Evolutionary conservation across 768 basidiomycete genomes (phyloP).

Genomic region (Rhizopogon rudus): DNA sequence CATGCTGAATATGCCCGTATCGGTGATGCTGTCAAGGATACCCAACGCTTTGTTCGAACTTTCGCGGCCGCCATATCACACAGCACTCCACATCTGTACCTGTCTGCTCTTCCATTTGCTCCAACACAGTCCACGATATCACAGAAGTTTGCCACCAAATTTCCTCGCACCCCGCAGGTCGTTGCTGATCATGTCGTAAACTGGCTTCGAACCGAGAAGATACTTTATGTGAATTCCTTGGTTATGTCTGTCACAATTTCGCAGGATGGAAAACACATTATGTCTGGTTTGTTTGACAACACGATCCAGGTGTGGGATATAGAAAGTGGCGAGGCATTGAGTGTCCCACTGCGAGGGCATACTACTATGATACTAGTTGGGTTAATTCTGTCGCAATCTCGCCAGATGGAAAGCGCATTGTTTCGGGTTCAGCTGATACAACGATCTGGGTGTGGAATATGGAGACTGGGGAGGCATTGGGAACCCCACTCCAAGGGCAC

Average conservation of each 20-base stretch:
- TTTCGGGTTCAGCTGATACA: neutral
- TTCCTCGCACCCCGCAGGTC: neutral
- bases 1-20: neutral
- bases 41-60: slow-evolving; percentile 4
- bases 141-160: slow-evolving; percentile 10
- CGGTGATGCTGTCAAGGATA: neutral
- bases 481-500: neutral
- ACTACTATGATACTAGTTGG: no score
- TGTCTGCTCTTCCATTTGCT: slow-evolving; percentile 19
- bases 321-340: neutral
- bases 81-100: slow-evolving; percentile 20
- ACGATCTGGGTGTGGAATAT: neutral
- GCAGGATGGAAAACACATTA: neutral
- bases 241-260: neutral
- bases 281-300: neutral
- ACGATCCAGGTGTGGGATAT: neutral
- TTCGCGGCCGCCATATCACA: slow-evolving; percentile 10
- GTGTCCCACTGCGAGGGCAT: neutral
- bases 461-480: neutral
- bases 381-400: neutral
- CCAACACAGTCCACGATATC: slow-evolving; percentile 16
- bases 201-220: neutral
- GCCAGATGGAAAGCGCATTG: neutral
- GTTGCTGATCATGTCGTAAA: neutral
- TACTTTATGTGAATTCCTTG: fast-evolving